Evolutionary conservation across 306 rosid genomes (phyloP).

Genomic region (Castanospermum australe): DNA sequence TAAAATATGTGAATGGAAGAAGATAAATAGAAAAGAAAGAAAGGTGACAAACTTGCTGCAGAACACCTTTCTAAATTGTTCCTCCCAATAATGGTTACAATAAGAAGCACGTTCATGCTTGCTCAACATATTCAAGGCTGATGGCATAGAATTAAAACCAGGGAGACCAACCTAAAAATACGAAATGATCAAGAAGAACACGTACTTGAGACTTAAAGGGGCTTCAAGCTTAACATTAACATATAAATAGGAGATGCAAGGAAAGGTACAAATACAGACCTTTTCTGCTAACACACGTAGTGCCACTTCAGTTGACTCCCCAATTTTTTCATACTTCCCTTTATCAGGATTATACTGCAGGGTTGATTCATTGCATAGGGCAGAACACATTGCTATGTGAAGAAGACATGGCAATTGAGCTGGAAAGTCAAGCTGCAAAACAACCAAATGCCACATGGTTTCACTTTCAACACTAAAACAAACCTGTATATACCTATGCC

Average conservation of each 20-base stretch:
- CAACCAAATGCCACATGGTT: conserved; percentile 24
- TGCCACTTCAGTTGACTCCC: conserved; percentile 99
- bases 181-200: conserved; percentile 12
- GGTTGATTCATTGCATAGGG: conserved; percentile 90
- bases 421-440: conserved; percentile 81
- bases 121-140: conserved; percentile 86
- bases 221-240: neutral
- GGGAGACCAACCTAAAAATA: conserved; percentile 89
- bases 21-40: conserved; percentile 24
- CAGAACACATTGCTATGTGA: conserved; percentile 92
- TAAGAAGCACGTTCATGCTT: conserved; percentile 97
- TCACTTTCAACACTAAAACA: conserved; percentile 16
- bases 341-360: conserved; percentile 93
- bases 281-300: conserved; percentile 91
- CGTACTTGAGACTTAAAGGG: conserved; percentile 11
- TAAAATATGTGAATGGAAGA: neutral
- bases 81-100: conserved; percentile 96
- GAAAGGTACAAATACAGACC: conserved; percentile 48
- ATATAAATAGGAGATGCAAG: conserved; percentile 16
- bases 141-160: conserved; percentile 93
- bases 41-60: conserved; percentile 25
- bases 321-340: conserved; percentile 91
- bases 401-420: conserved; percentile 87
- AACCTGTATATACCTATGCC: neutral
- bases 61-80: conserved; percentile 85